Evolutionary conservation across 805 yeast species (phyloP).

Genomic region (Candida vaughaniae): DNA sequence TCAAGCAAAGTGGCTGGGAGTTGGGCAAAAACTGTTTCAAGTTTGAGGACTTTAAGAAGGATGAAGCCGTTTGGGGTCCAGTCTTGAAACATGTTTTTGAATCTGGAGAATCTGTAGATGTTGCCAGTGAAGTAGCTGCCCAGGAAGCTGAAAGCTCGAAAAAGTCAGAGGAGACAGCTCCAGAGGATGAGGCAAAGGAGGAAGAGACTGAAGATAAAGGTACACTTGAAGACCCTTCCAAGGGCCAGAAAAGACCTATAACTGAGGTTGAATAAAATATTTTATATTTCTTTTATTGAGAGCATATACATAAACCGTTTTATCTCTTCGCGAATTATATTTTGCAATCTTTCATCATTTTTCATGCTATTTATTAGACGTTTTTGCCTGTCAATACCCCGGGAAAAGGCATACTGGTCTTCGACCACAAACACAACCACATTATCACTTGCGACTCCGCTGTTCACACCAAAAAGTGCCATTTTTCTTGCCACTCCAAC

Average conservation of each 20-base stretch:
- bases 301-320: too few species aligned
- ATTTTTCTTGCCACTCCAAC: constrained; percentile 38
- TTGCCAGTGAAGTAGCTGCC: constrained; percentile 13
- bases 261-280: constrained; percentile 6
- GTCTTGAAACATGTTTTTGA: constrained; percentile 58
- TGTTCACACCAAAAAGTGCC: constrained; percentile 26
- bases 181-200: constrained; percentile 5
- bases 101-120: constrained; percentile 24
- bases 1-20: constrained; percentile 82
- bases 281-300: too few species aligned
- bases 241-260: constrained; percentile 5
- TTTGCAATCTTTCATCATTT: not conserved
- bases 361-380: not conserved
- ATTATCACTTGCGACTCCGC: not conserved
- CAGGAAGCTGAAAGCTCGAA: not conserved
- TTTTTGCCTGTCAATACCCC: not conserved
- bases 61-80: constrained; percentile 68
- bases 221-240: not conserved
- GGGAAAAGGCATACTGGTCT: not conserved
- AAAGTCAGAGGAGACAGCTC: constrained; percentile 4
- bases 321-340: too few species aligned
- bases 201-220: constrained; percentile 3
- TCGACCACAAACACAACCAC: constrained; percentile 2
- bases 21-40: constrained; percentile 67
- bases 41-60: constrained; percentile 60